These are phyloP conservation scores for Noccaea bulbosa DNA, from an alignment of 345 rosid genomes.

Conservation along the genomic window DNA sequence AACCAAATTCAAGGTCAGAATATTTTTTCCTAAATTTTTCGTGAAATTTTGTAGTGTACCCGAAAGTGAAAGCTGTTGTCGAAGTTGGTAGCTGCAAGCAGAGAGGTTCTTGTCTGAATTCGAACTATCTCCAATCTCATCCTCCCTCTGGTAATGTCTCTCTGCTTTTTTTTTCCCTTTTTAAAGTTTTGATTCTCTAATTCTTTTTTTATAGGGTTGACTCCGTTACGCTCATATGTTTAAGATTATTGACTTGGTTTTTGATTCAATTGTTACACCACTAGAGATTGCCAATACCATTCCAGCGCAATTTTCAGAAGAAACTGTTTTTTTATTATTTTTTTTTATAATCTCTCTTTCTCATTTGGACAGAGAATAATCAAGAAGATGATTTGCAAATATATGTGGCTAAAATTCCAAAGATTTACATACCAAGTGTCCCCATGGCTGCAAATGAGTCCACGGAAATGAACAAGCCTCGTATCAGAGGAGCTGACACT, in stretches of 20 bases:
- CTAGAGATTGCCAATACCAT: background rate
- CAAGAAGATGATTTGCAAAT: constrained; percentile 32
- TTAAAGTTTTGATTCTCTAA: background rate
- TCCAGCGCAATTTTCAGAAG: background rate
- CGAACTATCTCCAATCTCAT: constrained; percentile 23
- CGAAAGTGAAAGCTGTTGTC: constrained; percentile 28
- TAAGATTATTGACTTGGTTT: constrained; percentile 13
- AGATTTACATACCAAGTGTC: constrained; percentile 44
- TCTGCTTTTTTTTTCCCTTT: background rate
- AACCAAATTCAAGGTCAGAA: background rate
- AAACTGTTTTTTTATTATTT: background rate
- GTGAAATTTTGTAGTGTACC: constrained; percentile 38
- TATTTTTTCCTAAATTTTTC: constrained; percentile 6
- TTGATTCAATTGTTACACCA: background rate
- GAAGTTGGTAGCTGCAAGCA: background rate
- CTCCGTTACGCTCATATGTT: background rate
- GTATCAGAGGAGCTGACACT: background rate
- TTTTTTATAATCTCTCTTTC: background rate
- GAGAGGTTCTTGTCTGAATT: constrained; percentile 34
- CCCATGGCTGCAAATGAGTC: background rate
- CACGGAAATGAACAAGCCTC: constrained; percentile 2
- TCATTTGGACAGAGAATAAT: constrained; percentile 24
- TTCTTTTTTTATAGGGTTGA: constrained; percentile 2
- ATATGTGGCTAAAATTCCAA: constrained; percentile 41
- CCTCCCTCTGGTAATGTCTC: constrained; percentile 26